Evolutionary conservation across 345 rosid species (phyloP), one percentile per base, ranked within the genome.

Genomic region (Arabis alpina): DNA sequence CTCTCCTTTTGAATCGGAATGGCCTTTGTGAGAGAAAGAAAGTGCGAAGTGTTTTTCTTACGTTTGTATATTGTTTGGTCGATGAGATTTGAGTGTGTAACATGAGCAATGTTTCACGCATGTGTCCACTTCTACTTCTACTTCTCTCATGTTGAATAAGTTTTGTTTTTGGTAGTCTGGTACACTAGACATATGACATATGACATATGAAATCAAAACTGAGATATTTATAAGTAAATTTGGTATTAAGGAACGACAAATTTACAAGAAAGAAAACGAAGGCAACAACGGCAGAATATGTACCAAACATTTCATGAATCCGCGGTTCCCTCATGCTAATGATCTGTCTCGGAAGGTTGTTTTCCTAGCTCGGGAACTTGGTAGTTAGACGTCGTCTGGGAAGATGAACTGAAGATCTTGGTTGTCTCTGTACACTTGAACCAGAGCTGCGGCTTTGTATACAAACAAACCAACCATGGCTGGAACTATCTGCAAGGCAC

Each of bases 361-460:
- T 34, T 34, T 34, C 6, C 6, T 34, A 11, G 43, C 42, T 60
- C 39, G 25, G 39, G 43, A 50, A 40, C 25, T 51, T 41, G 28
- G 63, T 32, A 45, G 40, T 45, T 77, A 82, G 4, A 79, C 76
- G 40, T 80, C 77, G 40, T 89, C 96, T 32, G 93, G 95, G 67
- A 91, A 89, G 49, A 88, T 30, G 58, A 94, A 49, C 59, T 71
- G 76, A 71, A 91, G 86, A 79, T 86, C 95, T 71, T 91, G 93
- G 54, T 94, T 94, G 59, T 94, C 99, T 81, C 99, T 80, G 71
- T 87, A 91, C 55, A 86, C 93, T 85, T 94, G 97, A 63, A 91
- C 96, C 28, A 91, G 85, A 34, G 96, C 92, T 15, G 97, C 97
- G 14, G 96, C 97, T 86, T 94, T 94, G 79, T 94, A 94, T 41